Base-by-base conservation (phyloP, 192 early-diverging fungal genomes). In the Entomortierella parvispora region DNA sequence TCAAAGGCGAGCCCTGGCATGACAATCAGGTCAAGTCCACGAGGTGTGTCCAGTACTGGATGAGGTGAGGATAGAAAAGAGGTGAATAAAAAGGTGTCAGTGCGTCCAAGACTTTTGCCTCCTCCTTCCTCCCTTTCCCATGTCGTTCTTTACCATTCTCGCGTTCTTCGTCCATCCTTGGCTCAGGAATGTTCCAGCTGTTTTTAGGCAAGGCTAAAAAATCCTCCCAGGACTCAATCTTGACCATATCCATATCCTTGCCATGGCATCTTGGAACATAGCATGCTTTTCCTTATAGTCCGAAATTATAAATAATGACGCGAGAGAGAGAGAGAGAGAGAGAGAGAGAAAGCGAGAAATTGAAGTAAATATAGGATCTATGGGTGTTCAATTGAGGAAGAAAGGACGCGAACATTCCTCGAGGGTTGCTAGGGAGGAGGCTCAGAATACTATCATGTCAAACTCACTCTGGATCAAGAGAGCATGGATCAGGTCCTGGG, bases 171-270 rank as follows among this genome's bases (percentile, higher is more conserved):
- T 85, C 81, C 9, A 68, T 50, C 15, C 45, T 69, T 26, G 90
- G 90, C 53, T 92, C 90, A 14, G 88, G 90, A 61, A 92, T 92
- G 37, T 82, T 80, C 90, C 88, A 92, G n/a, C 59, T 80, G 65
- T 91, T 92, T 26, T 82, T 67, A 12, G 90, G 88, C 17, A 92
- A 62, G 22, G 84, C 69, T 12, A 80, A 43, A 56, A 80, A 92
- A 58, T 92, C 90, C 12, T 89, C 79, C 68, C 75, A 79, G 4
- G 86, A 88, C 14, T 65, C 68, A 15, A 92, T 71, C 54, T 76
- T 82, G n/a, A 92, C 88, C 90, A 92, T 92, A 10, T 90, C 86
- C 88, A 91, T 89, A 14, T 63, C 68, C 33, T 80, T 69, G 29
- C 66, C 63, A 10, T 75, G 65, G 43, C 85, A 89, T 25, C 85